These are phyloP conservation scores for Dimargaris verticillata DNA, from an alignment of 192 early-diverging fungal species.

Conservation along the genomic window DNA sequence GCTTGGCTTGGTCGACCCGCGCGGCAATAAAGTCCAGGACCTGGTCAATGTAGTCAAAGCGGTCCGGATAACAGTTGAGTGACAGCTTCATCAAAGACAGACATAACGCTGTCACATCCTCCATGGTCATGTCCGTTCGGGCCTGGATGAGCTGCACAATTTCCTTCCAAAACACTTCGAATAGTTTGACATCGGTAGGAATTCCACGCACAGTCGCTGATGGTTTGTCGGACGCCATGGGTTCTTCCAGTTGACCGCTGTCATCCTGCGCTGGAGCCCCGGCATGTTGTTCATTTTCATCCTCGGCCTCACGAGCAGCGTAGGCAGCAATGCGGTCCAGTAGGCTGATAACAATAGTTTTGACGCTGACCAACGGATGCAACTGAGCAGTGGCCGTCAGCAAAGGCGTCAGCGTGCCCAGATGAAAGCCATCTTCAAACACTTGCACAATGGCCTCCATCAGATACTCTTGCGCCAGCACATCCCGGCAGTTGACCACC, in stretches of 20 bases:
- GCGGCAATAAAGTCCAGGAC: slow-evolving; percentile 81
- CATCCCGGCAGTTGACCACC: slow-evolving; percentile 90
- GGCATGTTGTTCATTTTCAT: slow-evolving; percentile 25
- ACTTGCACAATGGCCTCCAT: slow-evolving; percentile 99
- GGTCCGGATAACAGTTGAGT: slow-evolving; percentile 81
- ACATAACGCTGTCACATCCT: slow-evolving; percentile 82
- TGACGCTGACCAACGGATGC: slow-evolving; percentile 86
- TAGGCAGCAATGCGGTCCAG: slow-evolving; percentile 88
- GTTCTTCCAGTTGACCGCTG: not conserved
- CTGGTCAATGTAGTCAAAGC: slow-evolving; percentile 72
- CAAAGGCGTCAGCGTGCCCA: slow-evolving; percentile 75
- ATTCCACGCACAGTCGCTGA: slow-evolving; percentile 12
- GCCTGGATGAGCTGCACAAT: slow-evolving; percentile 83
- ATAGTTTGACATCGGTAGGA: slow-evolving; percentile 34
- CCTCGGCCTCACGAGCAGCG: slow-evolving; percentile 66
- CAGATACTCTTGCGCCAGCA: slow-evolving; percentile 97
- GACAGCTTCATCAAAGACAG: slow-evolving; percentile 79
- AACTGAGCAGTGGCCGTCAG: slow-evolving; percentile 82
- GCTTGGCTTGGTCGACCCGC: slow-evolving; percentile 38
- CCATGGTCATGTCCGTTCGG: slow-evolving; percentile 78
- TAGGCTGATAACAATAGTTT: slow-evolving; percentile 87
- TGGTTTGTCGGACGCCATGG: not conserved
- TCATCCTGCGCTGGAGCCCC: slow-evolving; percentile 12
- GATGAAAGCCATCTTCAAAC: slow-evolving; percentile 93
- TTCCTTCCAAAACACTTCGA: slow-evolving; percentile 95